A percentile compares a stretch with the other conserved stretches of the same genome.
phyloP scores from a whole-genome alignment of 805 yeast genomes.

The Zygosaccharomyces rouxii region DNA sequence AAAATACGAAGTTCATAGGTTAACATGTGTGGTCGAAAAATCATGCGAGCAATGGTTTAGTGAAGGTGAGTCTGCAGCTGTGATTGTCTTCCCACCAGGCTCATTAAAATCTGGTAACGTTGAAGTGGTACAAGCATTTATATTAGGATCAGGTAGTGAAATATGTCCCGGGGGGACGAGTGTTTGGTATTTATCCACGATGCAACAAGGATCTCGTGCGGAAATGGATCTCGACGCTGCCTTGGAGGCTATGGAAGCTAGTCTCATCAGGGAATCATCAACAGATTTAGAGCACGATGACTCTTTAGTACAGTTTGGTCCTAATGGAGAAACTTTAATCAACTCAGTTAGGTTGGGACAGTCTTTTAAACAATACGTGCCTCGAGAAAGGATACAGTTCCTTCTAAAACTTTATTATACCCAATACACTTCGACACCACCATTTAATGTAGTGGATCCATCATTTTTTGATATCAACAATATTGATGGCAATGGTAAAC shows the following conservation, averaged over 20 bases:
- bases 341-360: conserved; percentile 84
- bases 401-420: conserved; percentile 58
- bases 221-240: conserved; percentile 78
- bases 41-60: conserved; percentile 91
- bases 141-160: conserved; percentile 83
- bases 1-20: conserved; percentile 59
- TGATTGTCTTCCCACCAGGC: conserved; percentile 89
- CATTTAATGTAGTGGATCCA: conserved; percentile 48
- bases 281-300: conserved; percentile 52
- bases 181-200: conserved; percentile 84
- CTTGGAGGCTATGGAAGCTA: conserved; percentile 68
- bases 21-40: conserved; percentile 78
- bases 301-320: conserved; percentile 48
- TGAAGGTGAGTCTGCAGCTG: conserved; percentile 75
- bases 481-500: conserved; percentile 25
- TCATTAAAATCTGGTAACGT: conserved; percentile 64
- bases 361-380: conserved; percentile 78
- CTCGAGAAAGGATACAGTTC: conserved; percentile 64
- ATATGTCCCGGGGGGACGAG: conserved; percentile 83
- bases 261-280: conserved; percentile 74
- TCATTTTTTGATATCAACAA: conserved; percentile 37
- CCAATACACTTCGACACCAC: conserved; percentile 54
- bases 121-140: conserved; percentile 77
- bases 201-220: conserved; percentile 65
- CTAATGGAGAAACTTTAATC: conserved; percentile 63